Conservation (phyloP, 108 stramenopile genomes). For the Cyclostephanos invisitatus region DNA sequence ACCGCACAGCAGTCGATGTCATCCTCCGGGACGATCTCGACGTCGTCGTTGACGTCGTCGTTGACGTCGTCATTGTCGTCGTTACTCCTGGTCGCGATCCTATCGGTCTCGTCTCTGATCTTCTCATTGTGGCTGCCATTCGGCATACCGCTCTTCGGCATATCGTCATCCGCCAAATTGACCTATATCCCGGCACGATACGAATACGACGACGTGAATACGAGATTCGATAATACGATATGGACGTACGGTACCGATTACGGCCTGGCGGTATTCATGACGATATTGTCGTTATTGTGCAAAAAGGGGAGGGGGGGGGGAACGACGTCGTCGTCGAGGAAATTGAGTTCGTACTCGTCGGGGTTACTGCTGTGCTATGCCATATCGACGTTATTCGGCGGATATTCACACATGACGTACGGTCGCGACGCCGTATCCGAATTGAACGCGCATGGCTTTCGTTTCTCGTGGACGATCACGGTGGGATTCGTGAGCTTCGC, state of each 20-base stretch:
- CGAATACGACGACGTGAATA: conserved; percentile 50
- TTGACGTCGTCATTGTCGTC: not conserved
- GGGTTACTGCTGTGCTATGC: conserved; percentile 62
- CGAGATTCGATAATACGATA: conserved; percentile 74
- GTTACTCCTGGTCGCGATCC: not conserved
- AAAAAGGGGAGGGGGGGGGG: no score
- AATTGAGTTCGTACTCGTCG: conserved; percentile 24
- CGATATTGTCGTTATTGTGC: conserved; percentile 26
- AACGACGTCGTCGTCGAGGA: conserved; percentile 6
- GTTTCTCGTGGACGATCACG: conserved; percentile 76
- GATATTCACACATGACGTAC: conserved; percentile 70
- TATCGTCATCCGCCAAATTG: conserved; percentile 43
- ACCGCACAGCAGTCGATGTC: no score
- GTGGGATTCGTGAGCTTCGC: conserved; percentile 83
- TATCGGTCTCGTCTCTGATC: not conserved
- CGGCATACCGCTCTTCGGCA: conserved; percentile 51
- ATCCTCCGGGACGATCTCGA: no score
- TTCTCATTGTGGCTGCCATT: conserved; percentile 47
- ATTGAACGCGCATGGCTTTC: conserved; percentile 64
- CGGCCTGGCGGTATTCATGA: conserved; percentile 63
- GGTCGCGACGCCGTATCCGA: conserved; percentile 18
- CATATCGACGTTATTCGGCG: conserved; percentile 68
- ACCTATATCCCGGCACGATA: conserved; percentile 64
- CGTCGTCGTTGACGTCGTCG: not conserved
- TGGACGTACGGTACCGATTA: conserved; percentile 91